phyloP scores from a whole-genome alignment of 2,329 filamentous ascomycete species.

The Pyricularia sp. region DNA sequence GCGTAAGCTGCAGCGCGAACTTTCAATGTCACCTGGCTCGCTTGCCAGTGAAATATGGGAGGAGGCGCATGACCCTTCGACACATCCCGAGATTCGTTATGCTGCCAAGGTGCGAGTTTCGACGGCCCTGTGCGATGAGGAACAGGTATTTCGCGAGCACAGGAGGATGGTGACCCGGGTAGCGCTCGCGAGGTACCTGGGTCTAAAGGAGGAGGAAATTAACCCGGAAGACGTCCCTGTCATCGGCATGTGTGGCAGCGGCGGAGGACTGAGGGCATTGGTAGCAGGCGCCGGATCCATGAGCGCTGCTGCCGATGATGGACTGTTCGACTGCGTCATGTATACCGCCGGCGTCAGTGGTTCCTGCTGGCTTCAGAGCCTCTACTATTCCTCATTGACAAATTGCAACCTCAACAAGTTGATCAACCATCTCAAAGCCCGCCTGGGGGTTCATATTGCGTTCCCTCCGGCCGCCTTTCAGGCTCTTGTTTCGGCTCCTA shows the following conservation, averaged over 20 bases:
- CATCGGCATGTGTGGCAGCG: slow-evolving; percentile 91
- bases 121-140: slow-evolving; percentile 70
- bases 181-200: slow-evolving; percentile 75
- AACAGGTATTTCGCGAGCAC: slow-evolving; percentile 62
- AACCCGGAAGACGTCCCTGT: slow-evolving; percentile 86
- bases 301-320: slow-evolving; percentile 73
- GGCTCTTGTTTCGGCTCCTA: slow-evolving; percentile 77
- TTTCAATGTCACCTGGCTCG: slow-evolving; percentile 80
- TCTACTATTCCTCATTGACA: slow-evolving; percentile 76
- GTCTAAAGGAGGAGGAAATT: slow-evolving; percentile 68
- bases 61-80: slow-evolving; percentile 73
- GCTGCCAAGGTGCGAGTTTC: slow-evolving; percentile 78
- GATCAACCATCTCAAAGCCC: slow-evolving; percentile 76
- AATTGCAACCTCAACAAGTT: slow-evolving; percentile 57
- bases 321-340: slow-evolving; percentile 86
- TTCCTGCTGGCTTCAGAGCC: slow-evolving; percentile 86
- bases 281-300: slow-evolving; percentile 87
- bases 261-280: slow-evolving; percentile 80
- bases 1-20: slow-evolving; percentile 75
- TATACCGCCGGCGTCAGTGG: slow-evolving; percentile 95
- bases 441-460: slow-evolving; percentile 81
- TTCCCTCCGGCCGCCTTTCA: slow-evolving; percentile 80
- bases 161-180: slow-evolving; percentile 59
- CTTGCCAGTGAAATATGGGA: slow-evolving; percentile 89
- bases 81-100: slow-evolving; percentile 81